phyloP scores from a whole-genome alignment of 768 basidiomycete species.

The Goffeauzyma gilvescens region DNA sequence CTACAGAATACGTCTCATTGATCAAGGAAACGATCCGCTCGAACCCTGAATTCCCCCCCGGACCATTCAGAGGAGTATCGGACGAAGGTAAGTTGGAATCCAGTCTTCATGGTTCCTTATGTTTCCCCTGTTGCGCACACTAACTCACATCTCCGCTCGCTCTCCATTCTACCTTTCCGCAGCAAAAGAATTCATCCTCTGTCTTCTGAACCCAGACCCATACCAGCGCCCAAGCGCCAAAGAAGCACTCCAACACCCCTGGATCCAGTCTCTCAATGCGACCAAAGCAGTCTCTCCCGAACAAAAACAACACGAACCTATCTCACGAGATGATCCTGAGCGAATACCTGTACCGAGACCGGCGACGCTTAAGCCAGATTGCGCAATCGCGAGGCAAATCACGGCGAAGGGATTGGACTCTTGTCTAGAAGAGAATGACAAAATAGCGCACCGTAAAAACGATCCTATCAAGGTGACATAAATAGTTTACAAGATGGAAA shows the following conservation, averaged over 20 bases:
- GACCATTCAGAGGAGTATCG: conserved; percentile 16
- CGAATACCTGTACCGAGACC: background rate
- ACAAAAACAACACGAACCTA: background rate
- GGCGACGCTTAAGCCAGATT: conserved; percentile 9
- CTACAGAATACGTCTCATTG: conserved; percentile 9
- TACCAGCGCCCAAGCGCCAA: conserved; percentile 7
- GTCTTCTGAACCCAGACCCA: conserved; percentile 11
- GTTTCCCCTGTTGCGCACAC: background rate
- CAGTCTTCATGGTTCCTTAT: background rate
- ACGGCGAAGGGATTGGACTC: conserved; percentile 3
- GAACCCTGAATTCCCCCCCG: conserved; percentile 10
- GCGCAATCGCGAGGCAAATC: conserved; percentile 8
- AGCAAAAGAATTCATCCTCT: conserved; percentile 12
- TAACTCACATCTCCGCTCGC: background rate
- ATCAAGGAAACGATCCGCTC: conserved; percentile 13
- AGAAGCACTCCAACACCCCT: conserved; percentile 4
- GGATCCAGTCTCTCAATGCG: background rate
- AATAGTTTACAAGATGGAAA: too few species aligned
- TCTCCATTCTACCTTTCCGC: background rate
- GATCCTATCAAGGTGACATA: too few species aligned
- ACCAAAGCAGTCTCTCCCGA: background rate
- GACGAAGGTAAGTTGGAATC: conserved; percentile 14
- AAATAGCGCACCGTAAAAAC: too few species aligned
- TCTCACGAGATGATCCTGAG: background rate
- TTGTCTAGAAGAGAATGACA: too few species aligned